Conservation (phyloP, 305 asterid genomes). For the Solanum hybrid region DNA sequence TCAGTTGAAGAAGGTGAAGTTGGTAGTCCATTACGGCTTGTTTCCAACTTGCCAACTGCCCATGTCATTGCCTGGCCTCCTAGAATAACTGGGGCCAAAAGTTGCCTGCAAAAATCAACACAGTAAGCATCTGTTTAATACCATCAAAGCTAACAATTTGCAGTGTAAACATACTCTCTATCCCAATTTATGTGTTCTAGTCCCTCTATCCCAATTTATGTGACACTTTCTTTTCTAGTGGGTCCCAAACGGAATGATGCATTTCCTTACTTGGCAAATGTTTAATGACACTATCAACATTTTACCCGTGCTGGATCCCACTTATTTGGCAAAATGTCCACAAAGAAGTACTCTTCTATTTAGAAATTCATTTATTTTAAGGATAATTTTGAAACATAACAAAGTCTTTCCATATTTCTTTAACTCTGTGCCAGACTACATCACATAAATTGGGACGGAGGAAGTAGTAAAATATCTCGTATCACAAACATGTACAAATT, state of each 20-base stretch:
- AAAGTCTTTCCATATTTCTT: neutral
- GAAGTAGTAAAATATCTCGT: neutral
- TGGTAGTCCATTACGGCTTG: constrained; percentile 55
- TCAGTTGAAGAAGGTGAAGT: constrained; percentile 81
- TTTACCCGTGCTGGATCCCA: neutral
- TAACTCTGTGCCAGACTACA: neutral
- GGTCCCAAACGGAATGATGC: neutral
- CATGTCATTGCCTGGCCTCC: constrained; percentile 68
- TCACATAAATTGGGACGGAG: neutral
- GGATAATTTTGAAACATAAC: neutral
- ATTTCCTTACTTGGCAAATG: neutral
- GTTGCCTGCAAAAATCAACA: constrained; percentile 30
- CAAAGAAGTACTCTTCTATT: neutral
- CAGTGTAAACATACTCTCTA: neutral
- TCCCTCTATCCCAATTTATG: neutral
- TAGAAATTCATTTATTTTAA: neutral
- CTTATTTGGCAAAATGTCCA: neutral
- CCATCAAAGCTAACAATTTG: neutral
- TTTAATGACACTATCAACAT: neutral
- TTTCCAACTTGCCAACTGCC: constrained; percentile 66
- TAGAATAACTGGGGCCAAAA: constrained; percentile 58
- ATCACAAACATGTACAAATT: neutral
- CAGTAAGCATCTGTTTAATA: neutral
- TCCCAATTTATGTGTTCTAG: neutral
- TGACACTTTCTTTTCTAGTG: neutral